Conservation (phyloP, 2,329 filamentous ascomycete species). For the Cercospora zeina region DNA sequence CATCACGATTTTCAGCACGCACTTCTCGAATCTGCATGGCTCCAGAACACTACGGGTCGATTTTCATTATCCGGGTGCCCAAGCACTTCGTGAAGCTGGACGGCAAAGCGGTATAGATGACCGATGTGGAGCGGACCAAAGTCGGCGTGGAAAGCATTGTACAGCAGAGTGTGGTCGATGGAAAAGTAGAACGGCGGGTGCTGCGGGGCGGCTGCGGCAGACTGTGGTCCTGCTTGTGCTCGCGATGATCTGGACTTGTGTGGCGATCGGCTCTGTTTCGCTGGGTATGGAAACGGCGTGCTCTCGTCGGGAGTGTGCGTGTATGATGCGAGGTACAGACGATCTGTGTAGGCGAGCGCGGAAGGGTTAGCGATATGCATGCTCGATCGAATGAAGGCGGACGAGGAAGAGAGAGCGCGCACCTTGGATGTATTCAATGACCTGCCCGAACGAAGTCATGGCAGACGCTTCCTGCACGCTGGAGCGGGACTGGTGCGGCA, state of each 20-base stretch:
- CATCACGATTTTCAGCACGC: constrained; percentile 44
- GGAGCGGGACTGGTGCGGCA: constrained; percentile 37
- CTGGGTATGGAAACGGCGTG: constrained; percentile 82
- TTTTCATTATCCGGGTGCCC: constrained; percentile 88
- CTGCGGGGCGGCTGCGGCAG: constrained; percentile 44
- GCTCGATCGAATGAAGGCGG: background rate
- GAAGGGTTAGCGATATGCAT: constrained; percentile 34
- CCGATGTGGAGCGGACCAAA: constrained; percentile 97
- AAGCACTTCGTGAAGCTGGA: constrained; percentile 92
- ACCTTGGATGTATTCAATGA: constrained; percentile 97
- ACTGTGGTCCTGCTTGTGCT: constrained; percentile 59
- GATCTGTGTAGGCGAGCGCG: constrained; percentile 61
- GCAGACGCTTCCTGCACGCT: constrained; percentile 37
- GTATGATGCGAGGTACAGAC: constrained; percentile 92
- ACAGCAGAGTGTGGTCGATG: constrained; percentile 78
- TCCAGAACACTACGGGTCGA: constrained; percentile 93
- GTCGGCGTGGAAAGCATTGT: constrained; percentile 98
- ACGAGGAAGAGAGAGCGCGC: background rate
- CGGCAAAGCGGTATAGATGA: constrained; percentile 92
- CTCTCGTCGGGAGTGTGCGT: constrained; percentile 75
- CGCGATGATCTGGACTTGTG: constrained; percentile 69
- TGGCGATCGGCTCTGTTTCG: constrained; percentile 62
- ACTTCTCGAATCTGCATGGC: constrained; percentile 86
- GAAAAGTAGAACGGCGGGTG: constrained; percentile 87
- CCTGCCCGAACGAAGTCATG: constrained; percentile 70